These are phyloP conservation scores for Lipomyces orientalis DNA, from an alignment of 805 yeast species.

Conservation along the genomic window DNA sequence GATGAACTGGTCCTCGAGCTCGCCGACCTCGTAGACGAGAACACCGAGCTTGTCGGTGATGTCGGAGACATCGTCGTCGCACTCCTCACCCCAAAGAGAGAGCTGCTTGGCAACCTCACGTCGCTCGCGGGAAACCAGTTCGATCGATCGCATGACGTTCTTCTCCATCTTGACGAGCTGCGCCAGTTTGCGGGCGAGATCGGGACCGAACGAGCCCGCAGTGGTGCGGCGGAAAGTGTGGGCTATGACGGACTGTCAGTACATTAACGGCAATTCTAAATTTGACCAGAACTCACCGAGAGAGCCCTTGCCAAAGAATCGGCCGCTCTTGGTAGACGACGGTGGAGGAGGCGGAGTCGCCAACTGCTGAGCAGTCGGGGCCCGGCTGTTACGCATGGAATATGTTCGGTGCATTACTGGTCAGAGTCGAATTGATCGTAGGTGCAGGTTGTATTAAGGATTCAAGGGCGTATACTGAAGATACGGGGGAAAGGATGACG, in stretches of 20 bases:
- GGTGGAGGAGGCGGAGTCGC: constrained; percentile 96
- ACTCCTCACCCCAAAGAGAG: constrained; percentile 97
- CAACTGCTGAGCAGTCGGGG: constrained; percentile 96
- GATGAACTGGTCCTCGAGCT: constrained; percentile 96
- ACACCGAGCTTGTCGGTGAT: constrained; percentile 98
- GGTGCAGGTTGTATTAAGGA: not conserved
- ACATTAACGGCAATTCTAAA: not conserved
- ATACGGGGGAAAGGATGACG: not conserved
- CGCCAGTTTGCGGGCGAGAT: constrained; percentile 87
- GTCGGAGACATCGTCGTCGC: constrained; percentile 96
- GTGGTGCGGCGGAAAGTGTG: constrained; percentile 40
- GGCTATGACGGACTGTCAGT: constrained; percentile 19
- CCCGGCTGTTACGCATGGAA: constrained; percentile 91
- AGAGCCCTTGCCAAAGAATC: constrained; percentile 72
- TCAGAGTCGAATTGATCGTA: not conserved
- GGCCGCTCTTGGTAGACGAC: constrained; percentile 79
- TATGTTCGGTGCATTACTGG: constrained; percentile 94
- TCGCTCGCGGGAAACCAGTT: constrained; percentile 90
- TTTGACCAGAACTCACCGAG: constrained; percentile 17
- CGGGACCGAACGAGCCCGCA: constrained; percentile 91
- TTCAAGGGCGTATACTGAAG: not conserved
- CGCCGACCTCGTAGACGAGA: constrained; percentile 92
- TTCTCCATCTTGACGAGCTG: constrained; percentile 95
- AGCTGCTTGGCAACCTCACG: constrained; percentile 96
- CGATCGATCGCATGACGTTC: constrained; percentile 91